These are phyloP conservation scores for Juglanconis juglandina DNA, from an alignment of 2,329 filamentous ascomycete species.

Conservation along the genomic window DNA sequence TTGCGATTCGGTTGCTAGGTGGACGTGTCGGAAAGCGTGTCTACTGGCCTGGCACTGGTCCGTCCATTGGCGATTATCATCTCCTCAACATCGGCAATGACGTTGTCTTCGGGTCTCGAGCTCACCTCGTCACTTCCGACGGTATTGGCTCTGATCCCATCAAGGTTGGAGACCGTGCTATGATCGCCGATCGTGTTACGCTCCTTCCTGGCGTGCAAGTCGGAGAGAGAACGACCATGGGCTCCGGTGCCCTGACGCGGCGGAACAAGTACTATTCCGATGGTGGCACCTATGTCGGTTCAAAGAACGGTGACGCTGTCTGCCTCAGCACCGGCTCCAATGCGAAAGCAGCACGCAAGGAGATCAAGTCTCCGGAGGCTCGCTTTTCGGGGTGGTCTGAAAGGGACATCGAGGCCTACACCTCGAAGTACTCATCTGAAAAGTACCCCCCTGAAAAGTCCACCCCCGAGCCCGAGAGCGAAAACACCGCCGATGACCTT, in stretches of 20 bases:
- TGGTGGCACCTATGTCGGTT: constrained; percentile 49
- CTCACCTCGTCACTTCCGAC: constrained; percentile 52
- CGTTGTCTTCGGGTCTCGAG: constrained; percentile 57
- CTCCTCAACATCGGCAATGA: constrained; percentile 54
- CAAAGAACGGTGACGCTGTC: constrained; percentile 47
- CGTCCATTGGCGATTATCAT: constrained; percentile 51
- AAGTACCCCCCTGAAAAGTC: neutral
- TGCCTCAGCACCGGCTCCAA: constrained; percentile 27
- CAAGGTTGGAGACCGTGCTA: constrained; percentile 44
- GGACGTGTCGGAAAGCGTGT: constrained; percentile 49
- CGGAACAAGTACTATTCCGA: constrained; percentile 41
- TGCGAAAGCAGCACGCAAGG: neutral
- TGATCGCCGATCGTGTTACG: constrained; percentile 55
- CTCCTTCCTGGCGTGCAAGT: constrained; percentile 49
- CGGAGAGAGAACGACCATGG: constrained; percentile 47
- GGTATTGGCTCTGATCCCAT: constrained; percentile 45
- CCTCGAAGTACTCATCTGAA: neutral
- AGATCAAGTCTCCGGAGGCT: constrained; percentile 10
- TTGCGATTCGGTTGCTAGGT: constrained; percentile 48
- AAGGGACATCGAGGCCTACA: neutral
- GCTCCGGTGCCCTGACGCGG: constrained; percentile 49
- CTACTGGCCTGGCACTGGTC: constrained; percentile 57
- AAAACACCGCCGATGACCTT: neutral
- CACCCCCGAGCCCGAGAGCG: neutral
- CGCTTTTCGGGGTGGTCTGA: neutral